These are phyloP conservation scores for Salvia splendens DNA, from an alignment of 257 asterid genomes.

Conservation along the genomic window DNA sequence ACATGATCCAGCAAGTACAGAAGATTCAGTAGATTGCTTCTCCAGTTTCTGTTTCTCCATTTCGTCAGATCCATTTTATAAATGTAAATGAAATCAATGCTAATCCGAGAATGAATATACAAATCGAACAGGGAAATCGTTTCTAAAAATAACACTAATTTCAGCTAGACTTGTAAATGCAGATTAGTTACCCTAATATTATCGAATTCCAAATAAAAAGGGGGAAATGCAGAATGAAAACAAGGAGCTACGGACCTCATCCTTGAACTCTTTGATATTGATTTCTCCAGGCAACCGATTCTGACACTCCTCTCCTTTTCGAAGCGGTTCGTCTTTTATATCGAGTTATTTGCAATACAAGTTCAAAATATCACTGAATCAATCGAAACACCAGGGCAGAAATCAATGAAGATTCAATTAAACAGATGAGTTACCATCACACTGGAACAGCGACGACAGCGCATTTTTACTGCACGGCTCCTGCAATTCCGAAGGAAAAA, in stretches of 20 bases:
- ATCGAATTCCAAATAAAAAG: background rate
- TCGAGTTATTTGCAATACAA: constrained; percentile 29
- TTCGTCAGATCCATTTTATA: background rate
- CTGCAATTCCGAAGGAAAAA: constrained; percentile 38
- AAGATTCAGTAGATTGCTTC: constrained; percentile 43
- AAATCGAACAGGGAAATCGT: background rate
- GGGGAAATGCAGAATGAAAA: background rate
- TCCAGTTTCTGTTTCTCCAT: constrained; percentile 24
- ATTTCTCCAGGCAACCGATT: constrained; percentile 39
- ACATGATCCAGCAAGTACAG: constrained; percentile 34
- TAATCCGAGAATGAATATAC: constrained; percentile 10
- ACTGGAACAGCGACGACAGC: constrained; percentile 61
- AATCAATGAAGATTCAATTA: background rate
- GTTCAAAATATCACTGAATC: background rate
- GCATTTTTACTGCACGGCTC: constrained; percentile 61
- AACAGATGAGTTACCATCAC: constrained; percentile 56
- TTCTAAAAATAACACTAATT: too few relatives aligned
- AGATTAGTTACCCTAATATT: background rate
- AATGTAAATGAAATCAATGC: background rate
- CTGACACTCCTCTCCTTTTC: constrained; percentile 40
- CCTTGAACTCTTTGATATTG: constrained; percentile 52
- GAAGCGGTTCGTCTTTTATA: constrained; percentile 37
- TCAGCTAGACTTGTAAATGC: too few relatives aligned
- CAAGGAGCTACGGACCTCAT: constrained; percentile 56
- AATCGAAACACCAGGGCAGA: constrained; percentile 11